Evolutionary conservation across 345 rosid genomes (phyloP).

Genomic region (Syzygium grande): DNA sequence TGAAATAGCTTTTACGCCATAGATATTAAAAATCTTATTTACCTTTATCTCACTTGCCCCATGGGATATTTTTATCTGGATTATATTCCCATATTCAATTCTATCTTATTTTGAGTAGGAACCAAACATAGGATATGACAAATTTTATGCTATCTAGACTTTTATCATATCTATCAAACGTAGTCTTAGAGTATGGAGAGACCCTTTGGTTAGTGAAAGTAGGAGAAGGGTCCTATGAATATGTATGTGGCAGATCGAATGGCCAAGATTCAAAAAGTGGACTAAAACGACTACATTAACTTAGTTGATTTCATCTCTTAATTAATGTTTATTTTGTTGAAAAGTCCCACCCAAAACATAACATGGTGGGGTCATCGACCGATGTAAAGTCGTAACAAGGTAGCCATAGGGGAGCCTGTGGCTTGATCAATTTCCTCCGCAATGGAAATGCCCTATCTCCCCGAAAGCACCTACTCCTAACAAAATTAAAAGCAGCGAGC

Average conservation of each 20-base stretch:
- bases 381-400: neutral
- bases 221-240: neutral
- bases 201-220: neutral
- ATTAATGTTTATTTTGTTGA: neutral
- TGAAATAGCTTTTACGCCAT: too few species aligned
- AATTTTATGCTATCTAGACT: too few species aligned
- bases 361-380: neutral
- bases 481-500: neutral
- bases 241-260: neutral
- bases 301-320: neutral
- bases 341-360: neutral
- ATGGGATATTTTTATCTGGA: too few species aligned
- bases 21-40: too few species aligned
- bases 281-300: neutral
- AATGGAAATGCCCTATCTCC: neutral
- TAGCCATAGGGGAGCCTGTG: neutral
- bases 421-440: neutral
- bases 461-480: neutral
- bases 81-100: too few species aligned
- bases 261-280: neutral
- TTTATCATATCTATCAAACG: too few species aligned
- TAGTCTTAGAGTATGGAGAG: neutral
- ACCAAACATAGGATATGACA: too few species aligned
- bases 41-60: too few species aligned
- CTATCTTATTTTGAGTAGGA: too few species aligned